Evolutionary conservation across 2,329 filamentous ascomycete species (phyloP).

Genomic region (Neopestalotiopsis sp.): DNA sequence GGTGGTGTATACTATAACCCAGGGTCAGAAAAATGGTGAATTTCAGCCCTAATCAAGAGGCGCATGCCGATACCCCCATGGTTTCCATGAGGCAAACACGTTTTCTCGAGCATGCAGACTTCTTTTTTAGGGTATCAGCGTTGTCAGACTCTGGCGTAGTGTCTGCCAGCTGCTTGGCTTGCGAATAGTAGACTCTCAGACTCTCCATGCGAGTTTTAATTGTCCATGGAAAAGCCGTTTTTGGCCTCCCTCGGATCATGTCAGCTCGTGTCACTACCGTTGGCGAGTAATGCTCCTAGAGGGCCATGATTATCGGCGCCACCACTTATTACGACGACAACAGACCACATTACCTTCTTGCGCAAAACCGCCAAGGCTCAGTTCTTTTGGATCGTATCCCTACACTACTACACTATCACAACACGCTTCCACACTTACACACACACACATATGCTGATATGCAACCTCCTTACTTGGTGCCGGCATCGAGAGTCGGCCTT

Average conservation of each 20-base stretch:
- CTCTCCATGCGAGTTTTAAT: neutral
- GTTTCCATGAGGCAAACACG: neutral
- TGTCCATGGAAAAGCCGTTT: neutral
- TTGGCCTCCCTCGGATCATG: neutral
- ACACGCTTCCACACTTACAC: neutral
- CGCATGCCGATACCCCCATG: neutral
- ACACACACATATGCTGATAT: neutral
- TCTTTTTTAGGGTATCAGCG: neutral
- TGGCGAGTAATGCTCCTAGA: neutral
- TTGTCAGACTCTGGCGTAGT: neutral
- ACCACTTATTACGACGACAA: neutral
- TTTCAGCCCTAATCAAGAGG: slow-evolving; percentile 6
- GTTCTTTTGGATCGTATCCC: neutral
- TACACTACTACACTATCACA: neutral
- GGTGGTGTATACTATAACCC: neutral
- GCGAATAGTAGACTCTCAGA: neutral
- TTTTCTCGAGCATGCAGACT: neutral
- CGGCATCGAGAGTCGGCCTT: neutral
- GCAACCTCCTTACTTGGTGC: neutral
- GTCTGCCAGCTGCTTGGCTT: neutral
- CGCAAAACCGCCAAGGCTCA: neutral
- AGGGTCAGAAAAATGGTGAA: neutral
- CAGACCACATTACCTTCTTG: neutral
- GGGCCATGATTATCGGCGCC: neutral
- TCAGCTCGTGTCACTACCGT: neutral